Percentiles rank a stretch among this genome's conserved stretches.
Conservation (phyloP, 768 basidiomycete genomes). For the Naganishia onofrii region DNA sequence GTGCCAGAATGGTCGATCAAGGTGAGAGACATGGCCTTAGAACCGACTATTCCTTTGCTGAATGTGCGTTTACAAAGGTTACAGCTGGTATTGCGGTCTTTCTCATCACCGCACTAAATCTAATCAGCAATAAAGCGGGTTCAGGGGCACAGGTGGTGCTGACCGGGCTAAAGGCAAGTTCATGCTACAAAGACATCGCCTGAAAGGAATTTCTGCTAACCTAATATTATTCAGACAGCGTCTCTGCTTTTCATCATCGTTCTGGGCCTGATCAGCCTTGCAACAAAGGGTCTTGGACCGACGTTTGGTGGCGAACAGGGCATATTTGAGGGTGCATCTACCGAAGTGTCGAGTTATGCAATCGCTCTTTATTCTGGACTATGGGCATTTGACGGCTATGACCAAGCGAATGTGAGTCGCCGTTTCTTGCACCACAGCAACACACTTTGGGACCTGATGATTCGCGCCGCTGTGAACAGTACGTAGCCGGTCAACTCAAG, state of each 20-base stretch:
- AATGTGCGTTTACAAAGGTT: slow-evolving; percentile 50
- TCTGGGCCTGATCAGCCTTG: slow-evolving; percentile 67
- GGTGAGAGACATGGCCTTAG: slow-evolving; percentile 21
- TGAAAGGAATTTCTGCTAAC: not conserved
- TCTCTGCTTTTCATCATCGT: slow-evolving; percentile 62
- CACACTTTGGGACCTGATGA: not conserved
- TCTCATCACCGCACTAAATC: slow-evolving; percentile 71
- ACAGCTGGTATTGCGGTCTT: slow-evolving; percentile 72
- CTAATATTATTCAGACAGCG: slow-evolving; percentile 33
- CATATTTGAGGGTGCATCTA: slow-evolving; percentile 70
- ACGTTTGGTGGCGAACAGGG: slow-evolving; percentile 41
- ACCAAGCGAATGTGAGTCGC: slow-evolving; percentile 58
- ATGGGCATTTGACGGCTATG: slow-evolving; percentile 96
- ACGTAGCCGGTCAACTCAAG: slow-evolving; percentile 82
- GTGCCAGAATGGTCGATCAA: slow-evolving; percentile 89
- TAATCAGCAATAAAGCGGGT: slow-evolving; percentile 72
- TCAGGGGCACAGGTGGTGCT: slow-evolving; percentile 81
- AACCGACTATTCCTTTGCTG: not conserved
- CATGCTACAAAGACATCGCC: not conserved
- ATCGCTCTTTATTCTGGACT: slow-evolving; percentile 92
- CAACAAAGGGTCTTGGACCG: slow-evolving; percentile 38
- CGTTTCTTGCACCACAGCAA: not conserved
- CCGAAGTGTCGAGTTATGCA: slow-evolving; percentile 78
- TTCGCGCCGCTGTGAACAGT: slow-evolving; percentile 48
- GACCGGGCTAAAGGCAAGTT: slow-evolving; percentile 75